Base-by-base conservation (phyloP, 192 early-diverging fungal species). In the Mortierella hygrophila region DNA sequence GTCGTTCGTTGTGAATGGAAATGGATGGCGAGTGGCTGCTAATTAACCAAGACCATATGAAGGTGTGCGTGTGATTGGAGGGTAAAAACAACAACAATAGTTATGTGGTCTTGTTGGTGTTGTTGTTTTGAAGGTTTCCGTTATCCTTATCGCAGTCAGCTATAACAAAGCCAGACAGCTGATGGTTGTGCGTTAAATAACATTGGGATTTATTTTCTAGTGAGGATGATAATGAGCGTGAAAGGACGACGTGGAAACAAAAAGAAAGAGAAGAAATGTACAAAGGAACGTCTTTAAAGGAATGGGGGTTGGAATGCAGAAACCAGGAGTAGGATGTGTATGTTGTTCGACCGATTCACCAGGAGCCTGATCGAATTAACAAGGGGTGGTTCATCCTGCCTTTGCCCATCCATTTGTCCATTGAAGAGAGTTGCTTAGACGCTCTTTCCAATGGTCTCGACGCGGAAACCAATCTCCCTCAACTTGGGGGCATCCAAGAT, bases 391-490 rank as follows among this genome's bases (percentile, higher is more conserved):
- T 65, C 26, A 15, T 65, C 60, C 60, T 65, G 60, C 8, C 26
- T 23, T 65, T 26, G 29, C 60, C 29, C 60, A 26, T 29, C 29
- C 68, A 1, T 68, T 20, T 20, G 26, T 49, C 32, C 46, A 52
- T 32, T 32, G 60, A 65, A 65, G 8, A 15, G 29, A 26, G 13
- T 40, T 40, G 38, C 72, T 85, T 85, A 85, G 49, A 68, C 52
- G 68, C 77, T 79, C 74, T 85, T 85, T 75, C 97, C 97, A 80
- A 97, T 92, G 57, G 92, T 90, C 63, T 92, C 80, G 38, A 95
- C 93, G 23, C 90, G 82, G 91, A 99, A 98, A 20, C 97, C 97
- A 78, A 98, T 95, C 40, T 91, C 76, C 70, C 90, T 87, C 35
- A 99, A 84, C 75, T 91, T 89, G 68, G 85, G 80, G 68, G 82